Conservation (phyloP, 441 rosid genomes). For the Metrosideros polymorpha region DNA sequence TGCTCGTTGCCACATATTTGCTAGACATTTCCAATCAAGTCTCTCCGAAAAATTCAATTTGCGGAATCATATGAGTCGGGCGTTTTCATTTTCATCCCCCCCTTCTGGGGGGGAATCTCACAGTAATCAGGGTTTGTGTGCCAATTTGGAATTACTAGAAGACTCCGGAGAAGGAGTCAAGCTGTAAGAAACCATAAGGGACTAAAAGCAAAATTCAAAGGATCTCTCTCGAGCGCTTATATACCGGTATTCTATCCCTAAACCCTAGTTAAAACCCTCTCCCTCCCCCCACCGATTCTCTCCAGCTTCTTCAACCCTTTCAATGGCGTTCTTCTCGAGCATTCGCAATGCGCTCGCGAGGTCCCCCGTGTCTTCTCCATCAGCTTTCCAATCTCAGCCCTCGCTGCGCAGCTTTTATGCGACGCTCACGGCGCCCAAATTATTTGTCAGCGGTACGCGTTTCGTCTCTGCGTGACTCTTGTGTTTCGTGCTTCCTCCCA, state of each 20-base stretch:
- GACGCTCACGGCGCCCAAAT: constrained; percentile 71
- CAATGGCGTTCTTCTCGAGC: constrained; percentile 48
- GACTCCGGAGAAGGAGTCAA: background rate
- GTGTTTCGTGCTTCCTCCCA: background rate
- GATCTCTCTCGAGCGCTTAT: background rate
- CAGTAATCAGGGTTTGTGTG: background rate
- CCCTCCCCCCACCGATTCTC: background rate
- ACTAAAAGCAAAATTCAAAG: background rate
- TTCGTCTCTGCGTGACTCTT: background rate
- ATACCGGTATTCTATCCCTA: background rate
- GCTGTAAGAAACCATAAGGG: background rate
- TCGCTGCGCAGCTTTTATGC: constrained; percentile 31
- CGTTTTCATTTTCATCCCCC: background rate
- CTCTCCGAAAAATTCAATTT: background rate
- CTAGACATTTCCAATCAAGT: too few species aligned
- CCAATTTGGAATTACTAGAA: background rate
- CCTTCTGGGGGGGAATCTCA: background rate
- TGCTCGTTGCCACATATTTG: too few species aligned
- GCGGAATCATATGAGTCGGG: background rate
- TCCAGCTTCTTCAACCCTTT: background rate
- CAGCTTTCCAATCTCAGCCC: constrained; percentile 17
- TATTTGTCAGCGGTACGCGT: constrained; percentile 59
- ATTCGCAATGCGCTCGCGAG: constrained; percentile 28
- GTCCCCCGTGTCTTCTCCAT: constrained; percentile 16
- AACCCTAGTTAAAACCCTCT: background rate